phyloP scores from a whole-genome alignment of 2,329 filamentous ascomycete genomes.

The Nemania sp. region DNA sequence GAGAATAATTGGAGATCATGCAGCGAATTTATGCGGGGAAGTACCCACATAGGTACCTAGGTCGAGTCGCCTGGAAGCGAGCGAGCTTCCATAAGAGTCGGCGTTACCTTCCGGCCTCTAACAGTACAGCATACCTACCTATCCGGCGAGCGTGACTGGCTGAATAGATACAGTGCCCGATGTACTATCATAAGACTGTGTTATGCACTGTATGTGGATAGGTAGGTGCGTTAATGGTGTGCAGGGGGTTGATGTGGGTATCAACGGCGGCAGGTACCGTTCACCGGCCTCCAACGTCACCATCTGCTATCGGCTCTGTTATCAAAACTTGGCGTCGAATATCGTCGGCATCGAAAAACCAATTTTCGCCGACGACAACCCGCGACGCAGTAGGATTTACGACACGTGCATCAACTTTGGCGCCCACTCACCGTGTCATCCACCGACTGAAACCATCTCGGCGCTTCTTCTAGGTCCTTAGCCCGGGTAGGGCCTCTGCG shows the following conservation, averaged over 20 bases:
- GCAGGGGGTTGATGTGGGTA: not conserved
- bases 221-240: no score
- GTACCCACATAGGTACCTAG: not conserved
- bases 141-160: not conserved
- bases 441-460: not conserved
- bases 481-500: constrained; percentile 49
- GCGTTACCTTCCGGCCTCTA: not conserved
- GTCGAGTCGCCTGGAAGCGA: not conserved
- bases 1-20: not conserved
- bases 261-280: no score
- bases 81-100: constrained; percentile 4
- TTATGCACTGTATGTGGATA: no score
- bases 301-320: constrained; percentile 7
- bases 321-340: constrained; percentile 19
- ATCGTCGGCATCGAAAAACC: constrained; percentile 5
- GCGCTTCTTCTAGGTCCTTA: constrained; percentile 23
- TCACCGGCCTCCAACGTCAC: not conserved
- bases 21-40: not conserved
- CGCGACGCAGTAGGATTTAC: constrained; percentile 3
- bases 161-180: not conserved
- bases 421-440: not conserved
- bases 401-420: constrained; percentile 4
- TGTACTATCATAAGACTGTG: not conserved
- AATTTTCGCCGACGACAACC: constrained; percentile 27
- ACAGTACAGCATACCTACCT: not conserved